Base-by-base conservation (phyloP, 2,329 filamentous ascomycete genomes). In the Cadophora luteo-olivacea region DNA sequence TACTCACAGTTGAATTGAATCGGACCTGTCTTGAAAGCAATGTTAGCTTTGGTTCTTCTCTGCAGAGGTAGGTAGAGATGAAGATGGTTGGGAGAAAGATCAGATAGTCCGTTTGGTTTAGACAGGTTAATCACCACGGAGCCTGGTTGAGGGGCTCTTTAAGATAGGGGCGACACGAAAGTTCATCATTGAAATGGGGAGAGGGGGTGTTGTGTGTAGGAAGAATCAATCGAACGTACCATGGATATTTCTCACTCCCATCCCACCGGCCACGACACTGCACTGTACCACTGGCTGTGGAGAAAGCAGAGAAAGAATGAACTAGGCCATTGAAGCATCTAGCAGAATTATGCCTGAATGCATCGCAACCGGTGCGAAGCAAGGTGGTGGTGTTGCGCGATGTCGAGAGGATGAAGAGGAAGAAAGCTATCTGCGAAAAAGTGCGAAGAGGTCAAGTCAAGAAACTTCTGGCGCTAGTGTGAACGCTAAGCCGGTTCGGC, bases 91-190 rank as follows among this genome's bases (percentile, higher is more conserved):
- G 12, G 19, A 48, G 48, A 58, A 71, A 71, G 62, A 79, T 85
- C 83, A 85, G 83, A 78, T 73, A 78, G 83, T 86, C 84, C 84
- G 80, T 85, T 86, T 87, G 84, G 85, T 82, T 80, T 81, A 83
- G 84, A 86, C 84, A 81, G 84, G 85, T 86, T 83, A 79, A 82
- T 87, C 85, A 87, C 84, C 85, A 87, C 82, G 38, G 77, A 67
- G 68, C 64, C 64, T 66, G 77, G 75, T 72, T 68, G 69, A 75
- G 75, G 72, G 74, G 77, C 74, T 73, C 75, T 74, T 81, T 87
- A 84, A 83, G 85, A 84, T 85, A 85, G 85, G 85, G 85, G 85
- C 85, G 85, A 87, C 85, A 84, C 81, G 78, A 80, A 78, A 80
- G 78, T 81, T 87, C 85, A 87, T 87, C 85, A 87, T 83, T 52